Evolutionary conservation across 2,329 filamentous ascomycete genomes (phyloP), one percentile per base, ranked within the genome.

Genomic region (Cadophora gregata): DNA sequence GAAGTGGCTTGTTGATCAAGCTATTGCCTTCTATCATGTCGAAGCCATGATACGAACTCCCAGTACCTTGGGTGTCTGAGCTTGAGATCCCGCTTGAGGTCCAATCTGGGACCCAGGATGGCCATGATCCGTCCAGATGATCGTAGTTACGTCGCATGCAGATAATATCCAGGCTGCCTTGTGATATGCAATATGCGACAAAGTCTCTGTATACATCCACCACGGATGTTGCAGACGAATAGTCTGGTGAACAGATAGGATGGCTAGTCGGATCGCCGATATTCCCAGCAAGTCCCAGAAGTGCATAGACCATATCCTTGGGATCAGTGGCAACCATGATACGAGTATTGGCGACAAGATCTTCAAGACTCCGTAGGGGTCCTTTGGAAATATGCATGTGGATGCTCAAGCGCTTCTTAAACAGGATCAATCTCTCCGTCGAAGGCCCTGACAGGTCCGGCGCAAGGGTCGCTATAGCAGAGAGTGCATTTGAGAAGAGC

Each of bases 321-420:
- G 53, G 53, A 38, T 58, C 53, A 12, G 53, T 58, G n/a, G 53
- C 53, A 14, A 58, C 53, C 53, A 58, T 58, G 9, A 58, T 58
- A 6, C 53, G 53, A 38, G 53, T 58, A n/a, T 58, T 58, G 31
- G 33, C 53, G 31, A 58, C 53, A 19, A 58, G 25, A n/a, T 58
- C 53, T 14, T 58, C 53, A 4, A 58, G 53, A 25, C 21, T 58
- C n/a, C 53, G 53, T 19, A 38, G 38, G 4, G 53, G 25, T 1
- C 31, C 6, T 3, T 31, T 38, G 12, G 53, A 38, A 7, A 58
- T 58, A 25, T 58, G 53, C 31, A 58, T 58, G 21, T 58, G 53
- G n/a, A 58, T 58, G 33, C 21, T 38, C 53, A 58, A 38, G 31
- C 53, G 53, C n/a, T 58, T 58, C 31, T 25, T 58, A 21, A 58